These are phyloP conservation scores for Boletus austroedulis DNA, from an alignment of 1,284 basidiomycete species.

Conservation along the genomic window DNA sequence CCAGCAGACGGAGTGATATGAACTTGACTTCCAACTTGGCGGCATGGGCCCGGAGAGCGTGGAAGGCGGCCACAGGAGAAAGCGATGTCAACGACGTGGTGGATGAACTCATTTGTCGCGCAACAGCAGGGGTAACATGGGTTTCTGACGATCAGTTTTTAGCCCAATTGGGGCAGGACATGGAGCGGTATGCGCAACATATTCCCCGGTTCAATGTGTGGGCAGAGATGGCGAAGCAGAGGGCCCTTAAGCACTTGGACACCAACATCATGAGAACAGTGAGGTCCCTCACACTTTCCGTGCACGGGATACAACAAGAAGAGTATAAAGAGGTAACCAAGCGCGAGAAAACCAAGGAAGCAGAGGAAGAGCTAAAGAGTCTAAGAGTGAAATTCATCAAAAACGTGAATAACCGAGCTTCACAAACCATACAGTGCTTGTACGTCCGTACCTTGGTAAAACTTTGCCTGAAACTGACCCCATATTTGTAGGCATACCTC, in stretches of 20 bases:
- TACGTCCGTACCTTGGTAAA: conserved; percentile 17
- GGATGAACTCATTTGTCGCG: background rate
- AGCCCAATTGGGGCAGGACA: background rate
- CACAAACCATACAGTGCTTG: background rate
- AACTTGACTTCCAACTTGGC: background rate
- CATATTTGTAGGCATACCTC: background rate
- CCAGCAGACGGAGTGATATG: background rate
- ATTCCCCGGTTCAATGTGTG: background rate
- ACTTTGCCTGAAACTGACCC: background rate
- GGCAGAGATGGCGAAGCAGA: conserved; percentile 3
- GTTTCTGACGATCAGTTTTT: conserved; percentile 12
- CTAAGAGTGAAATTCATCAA: conserved; percentile 27
- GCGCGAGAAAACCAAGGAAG: background rate
- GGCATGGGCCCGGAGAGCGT: background rate
- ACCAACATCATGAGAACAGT: background rate
- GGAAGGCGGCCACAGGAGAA: background rate
- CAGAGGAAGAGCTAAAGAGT: conserved; percentile 17
- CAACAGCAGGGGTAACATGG: background rate
- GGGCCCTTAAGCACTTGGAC: conserved; percentile 9
- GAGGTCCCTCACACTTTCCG: background rate
- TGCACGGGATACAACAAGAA: conserved; percentile 10
- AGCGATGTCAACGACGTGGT: background rate
- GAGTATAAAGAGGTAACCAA: conserved; percentile 5
- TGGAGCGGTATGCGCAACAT: background rate
- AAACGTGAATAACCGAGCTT: conserved; percentile 22